Conservation (phyloP, 371 early-diverging fungal genomes). For the Mucor mucedo region DNA sequence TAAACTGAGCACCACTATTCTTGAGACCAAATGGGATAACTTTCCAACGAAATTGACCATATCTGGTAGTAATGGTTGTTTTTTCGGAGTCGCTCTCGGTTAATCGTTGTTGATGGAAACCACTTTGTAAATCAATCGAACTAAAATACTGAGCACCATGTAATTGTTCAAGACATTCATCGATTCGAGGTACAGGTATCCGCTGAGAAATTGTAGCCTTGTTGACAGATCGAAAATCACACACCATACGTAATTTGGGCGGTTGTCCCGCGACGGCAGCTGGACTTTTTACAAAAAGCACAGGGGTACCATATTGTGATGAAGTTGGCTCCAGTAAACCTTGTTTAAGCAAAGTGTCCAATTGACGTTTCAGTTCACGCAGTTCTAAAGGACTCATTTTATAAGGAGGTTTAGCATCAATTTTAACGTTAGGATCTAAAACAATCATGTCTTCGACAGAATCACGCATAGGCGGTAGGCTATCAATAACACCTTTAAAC, state of each 20-base stretch:
- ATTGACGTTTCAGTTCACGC: conserved; percentile 39
- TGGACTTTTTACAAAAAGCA: conserved; percentile 28
- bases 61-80: too few species aligned
- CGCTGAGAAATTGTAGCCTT: too few species aligned
- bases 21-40: too few species aligned
- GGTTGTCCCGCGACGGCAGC: conserved; percentile 36
- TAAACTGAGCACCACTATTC: too few species aligned
- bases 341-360: conserved; percentile 28
- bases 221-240: too few species aligned
- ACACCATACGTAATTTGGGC: conserved; percentile 37
- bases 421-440: conserved; percentile 14
- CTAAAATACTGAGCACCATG: too few species aligned
- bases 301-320: conserved; percentile 58
- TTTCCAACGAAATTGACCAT: too few species aligned
- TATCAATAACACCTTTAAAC: conserved; percentile 7
- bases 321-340: conserved; percentile 20
- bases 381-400: conserved; percentile 36
- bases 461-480: conserved; percentile 9
- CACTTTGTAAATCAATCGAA: too few species aligned
- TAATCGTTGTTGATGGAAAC: too few species aligned
- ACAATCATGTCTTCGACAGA: conserved; percentile 28
- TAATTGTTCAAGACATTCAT: too few species aligned
- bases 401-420: conserved; percentile 25
- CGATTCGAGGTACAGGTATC: too few species aligned
- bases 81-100: too few species aligned